Evolutionary conservation across 2,329 filamentous ascomycete species (phyloP).

Genomic region (Cadophora sp.): DNA sequence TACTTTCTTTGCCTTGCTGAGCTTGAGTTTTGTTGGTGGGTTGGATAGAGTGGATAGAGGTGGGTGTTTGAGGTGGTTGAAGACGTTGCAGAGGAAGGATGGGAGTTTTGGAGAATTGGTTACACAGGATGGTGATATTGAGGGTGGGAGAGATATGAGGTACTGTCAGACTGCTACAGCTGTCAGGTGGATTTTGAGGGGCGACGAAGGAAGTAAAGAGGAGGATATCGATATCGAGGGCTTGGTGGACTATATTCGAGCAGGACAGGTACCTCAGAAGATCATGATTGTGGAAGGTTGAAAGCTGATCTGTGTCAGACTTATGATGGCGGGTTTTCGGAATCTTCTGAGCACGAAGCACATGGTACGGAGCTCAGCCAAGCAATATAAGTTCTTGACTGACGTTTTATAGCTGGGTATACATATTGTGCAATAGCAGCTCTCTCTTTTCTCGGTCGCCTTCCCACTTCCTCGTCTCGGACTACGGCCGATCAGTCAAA

Average conservation of each 20-base stretch:
- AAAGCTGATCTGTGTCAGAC: constrained; percentile 40
- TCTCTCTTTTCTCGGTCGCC: constrained; percentile 68
- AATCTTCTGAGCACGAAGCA: constrained; percentile 44
- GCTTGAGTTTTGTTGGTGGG: constrained; percentile 67
- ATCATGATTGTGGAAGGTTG: constrained; percentile 5
- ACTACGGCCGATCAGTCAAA: background rate
- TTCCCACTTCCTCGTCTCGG: constrained; percentile 32
- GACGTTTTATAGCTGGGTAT: constrained; percentile 71
- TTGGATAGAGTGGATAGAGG: constrained; percentile 70
- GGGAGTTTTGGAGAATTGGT: constrained; percentile 92
- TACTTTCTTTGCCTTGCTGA: constrained; percentile 85
- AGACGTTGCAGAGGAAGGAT: constrained; percentile 76
- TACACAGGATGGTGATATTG: constrained; percentile 62
- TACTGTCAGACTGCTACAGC: constrained; percentile 87
- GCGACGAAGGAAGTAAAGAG: constrained; percentile 65
- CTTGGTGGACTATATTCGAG: constrained; percentile 73
- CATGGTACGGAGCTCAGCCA: constrained; percentile 39
- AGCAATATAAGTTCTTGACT: constrained; percentile 22
- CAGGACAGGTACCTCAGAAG: constrained; percentile 58
- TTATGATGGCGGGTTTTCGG: constrained; percentile 45
- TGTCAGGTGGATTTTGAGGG: constrained; percentile 82
- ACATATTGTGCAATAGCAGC: constrained; percentile 87
- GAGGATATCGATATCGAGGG: constrained; percentile 77
- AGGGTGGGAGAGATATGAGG: constrained; percentile 83
- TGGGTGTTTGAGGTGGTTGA: constrained; percentile 77